These are phyloP conservation scores for Benincasa hispida DNA, from an alignment of 306 rosid species.

Conservation along the genomic window DNA sequence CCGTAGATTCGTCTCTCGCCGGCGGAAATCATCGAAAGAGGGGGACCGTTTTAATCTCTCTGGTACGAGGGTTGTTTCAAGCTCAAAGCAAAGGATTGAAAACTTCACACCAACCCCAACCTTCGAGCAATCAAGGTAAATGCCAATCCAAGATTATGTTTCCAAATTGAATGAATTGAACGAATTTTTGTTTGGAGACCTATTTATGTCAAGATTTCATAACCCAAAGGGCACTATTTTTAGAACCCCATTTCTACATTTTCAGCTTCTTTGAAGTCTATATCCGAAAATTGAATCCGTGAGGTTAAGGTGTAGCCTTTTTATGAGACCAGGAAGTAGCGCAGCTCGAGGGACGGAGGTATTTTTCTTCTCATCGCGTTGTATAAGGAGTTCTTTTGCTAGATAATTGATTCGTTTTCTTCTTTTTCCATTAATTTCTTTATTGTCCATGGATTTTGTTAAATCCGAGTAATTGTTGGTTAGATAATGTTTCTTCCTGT, in stretches of 20 bases:
- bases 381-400: not conserved
- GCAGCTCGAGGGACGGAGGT: not conserved
- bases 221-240: not conserved
- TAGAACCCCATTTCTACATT: not conserved
- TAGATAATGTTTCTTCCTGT: not conserved
- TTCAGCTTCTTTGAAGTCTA: not conserved
- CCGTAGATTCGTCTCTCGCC: not conserved
- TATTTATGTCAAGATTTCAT: not conserved
- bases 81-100: not conserved
- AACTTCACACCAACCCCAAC: not conserved
- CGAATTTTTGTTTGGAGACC: not conserved
- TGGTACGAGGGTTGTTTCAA: not conserved
- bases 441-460: not conserved
- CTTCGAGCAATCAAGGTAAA: not conserved
- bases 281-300: not conserved
- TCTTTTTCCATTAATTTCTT: too few relatives aligned
- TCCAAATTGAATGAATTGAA: not conserved
- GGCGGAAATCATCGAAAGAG: not conserved
- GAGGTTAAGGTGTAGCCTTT: not conserved
- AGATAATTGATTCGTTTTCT: not conserved
- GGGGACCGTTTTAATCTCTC: not conserved
- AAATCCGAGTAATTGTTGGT: not conserved
- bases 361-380: not conserved
- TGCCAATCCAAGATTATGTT: not conserved
- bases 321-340: not conserved